Percentiles rank a stretch among this genome's conserved stretches.
Conservation (phyloP, 2,329 filamentous ascomycete species). For the Hortaea werneckii region DNA sequence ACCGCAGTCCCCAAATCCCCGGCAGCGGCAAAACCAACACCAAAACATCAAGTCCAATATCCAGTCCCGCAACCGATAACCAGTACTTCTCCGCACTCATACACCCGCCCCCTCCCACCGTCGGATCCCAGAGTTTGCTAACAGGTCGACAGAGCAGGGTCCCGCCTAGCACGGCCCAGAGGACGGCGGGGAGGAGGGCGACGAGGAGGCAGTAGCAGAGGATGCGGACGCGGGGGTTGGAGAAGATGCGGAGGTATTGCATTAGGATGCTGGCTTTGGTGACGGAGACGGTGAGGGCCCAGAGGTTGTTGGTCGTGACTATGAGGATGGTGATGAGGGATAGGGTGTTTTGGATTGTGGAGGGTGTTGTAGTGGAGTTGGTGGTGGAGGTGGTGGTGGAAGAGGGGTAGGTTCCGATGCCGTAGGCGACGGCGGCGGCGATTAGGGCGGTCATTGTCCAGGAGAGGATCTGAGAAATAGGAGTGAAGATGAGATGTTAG, state of each 20-base stretch:
- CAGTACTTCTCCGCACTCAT: conserved; percentile 31
- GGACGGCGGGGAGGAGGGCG: conserved; percentile 16
- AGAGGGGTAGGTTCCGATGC: conserved; percentile 14
- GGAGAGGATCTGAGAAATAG: conserved; percentile 14
- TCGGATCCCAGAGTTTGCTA: conserved; percentile 32
- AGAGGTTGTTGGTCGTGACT: conserved; percentile 24
- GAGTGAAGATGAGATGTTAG: too few relatives aligned
- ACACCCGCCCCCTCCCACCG: conserved; percentile 23
- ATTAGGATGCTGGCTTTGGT: conserved; percentile 40
- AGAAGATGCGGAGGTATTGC: conserved; percentile 40
- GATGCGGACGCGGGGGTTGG: conserved; percentile 24
- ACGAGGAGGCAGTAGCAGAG: conserved; percentile 30
- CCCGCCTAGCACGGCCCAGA: conserved; percentile 28
- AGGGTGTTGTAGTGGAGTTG: background rate
- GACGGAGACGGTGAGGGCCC: conserved; percentile 25
- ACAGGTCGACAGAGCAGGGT: conserved; percentile 34
- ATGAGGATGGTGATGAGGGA: conserved; percentile 19
- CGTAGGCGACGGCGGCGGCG: conserved; percentile 13
- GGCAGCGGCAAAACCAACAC: conserved; percentile 38
- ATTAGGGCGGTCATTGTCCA: conserved; percentile 22
- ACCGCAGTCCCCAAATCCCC: conserved; percentile 29
- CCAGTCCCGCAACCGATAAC: conserved; percentile 35
- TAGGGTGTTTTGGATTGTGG: conserved; percentile 1
- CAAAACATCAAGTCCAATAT: conserved; percentile 35
- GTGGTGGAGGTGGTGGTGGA: background rate